Evolutionary conservation across 2,329 filamentous ascomycete species (phyloP), one percentile per base, ranked within the genome.

Genomic region (Diaporthe sp.): DNA sequence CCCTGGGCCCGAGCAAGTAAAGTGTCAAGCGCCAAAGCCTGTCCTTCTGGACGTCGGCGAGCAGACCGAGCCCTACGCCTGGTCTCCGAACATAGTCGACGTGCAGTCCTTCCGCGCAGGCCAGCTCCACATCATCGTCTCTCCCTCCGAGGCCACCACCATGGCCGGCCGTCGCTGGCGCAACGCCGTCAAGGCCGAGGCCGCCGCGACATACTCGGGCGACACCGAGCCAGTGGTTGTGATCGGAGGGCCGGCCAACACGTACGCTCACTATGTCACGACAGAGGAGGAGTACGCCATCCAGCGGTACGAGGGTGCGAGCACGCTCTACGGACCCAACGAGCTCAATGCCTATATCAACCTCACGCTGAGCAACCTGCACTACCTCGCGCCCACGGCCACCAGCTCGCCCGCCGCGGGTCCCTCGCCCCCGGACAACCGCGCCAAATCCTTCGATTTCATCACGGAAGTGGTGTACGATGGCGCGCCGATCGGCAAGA

Each of bases 251-350:
- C 96, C 96, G 0, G 95, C 94, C 42, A 98, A 98, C 82, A 95
- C 91, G 50, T 98, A 98, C 82, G 92, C 94, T 8, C 83, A 83
- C 77, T 84, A 84, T 75, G 80, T 83, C 47, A 76, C 78, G 33
- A 83, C 78, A 7, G 75, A 76, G 6, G 78, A 82, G 76, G 80
- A 86, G 80, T 96, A 95, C 81, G 84, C 85, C 17, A 87, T 97
- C 60, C 96, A 98, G 84, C 92, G 96, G 13, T 98, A 98, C 84
- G 96, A 98, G 85, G 96, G 96, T n/a, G 96, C 95, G 0, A 96
- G 94, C 9, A 98, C 96, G 0, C 90, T 98, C 2, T 97, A 94
- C 82, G 96, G 96, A 0, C 93, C 90, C 2, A 91, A 95, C 82
- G 94, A 95, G 0, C 89, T 98, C 15, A 91, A 93, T 47, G 96